Conservation (phyloP, 768 basidiomycete genomes). For the Amanita thiersii region DNA sequence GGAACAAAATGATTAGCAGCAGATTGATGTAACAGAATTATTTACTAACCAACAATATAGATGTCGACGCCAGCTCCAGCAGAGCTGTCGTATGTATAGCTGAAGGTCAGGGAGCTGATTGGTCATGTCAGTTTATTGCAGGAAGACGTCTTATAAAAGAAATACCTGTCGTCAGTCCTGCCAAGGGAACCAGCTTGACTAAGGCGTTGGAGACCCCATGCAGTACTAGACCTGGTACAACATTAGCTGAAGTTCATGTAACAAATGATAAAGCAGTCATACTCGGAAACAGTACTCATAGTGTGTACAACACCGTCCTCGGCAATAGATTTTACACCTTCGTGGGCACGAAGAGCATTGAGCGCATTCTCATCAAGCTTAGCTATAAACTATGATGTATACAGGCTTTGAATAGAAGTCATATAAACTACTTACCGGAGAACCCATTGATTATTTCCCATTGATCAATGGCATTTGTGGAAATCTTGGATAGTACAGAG, state of each 20-base stretch:
- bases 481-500: not conserved
- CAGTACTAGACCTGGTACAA: conserved; percentile 16
- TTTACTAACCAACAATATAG: conserved; percentile 30
- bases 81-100: conserved; percentile 22
- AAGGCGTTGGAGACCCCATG: conserved; percentile 21
- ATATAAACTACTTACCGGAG: no score
- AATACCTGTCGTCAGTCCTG: conserved; percentile 8
- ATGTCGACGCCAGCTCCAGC: conserved; percentile 30
- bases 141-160: not conserved
- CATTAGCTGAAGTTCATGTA: not conserved
- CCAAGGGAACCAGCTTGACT: conserved; percentile 11
- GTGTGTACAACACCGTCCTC: conserved; percentile 7
- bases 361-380: not conserved
- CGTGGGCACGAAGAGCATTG: not conserved
- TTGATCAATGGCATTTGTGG: not conserved
- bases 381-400: no score
- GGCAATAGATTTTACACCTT: not conserved
- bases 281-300: conserved; percentile 13
- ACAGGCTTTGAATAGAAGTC: no score
- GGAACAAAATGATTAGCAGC: not conserved
- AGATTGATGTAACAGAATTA: not conserved
- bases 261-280: not conserved
- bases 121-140: not conserved
- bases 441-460: not conserved
- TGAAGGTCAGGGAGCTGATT: conserved; percentile 15